Percentiles rank a stretch among this genome's conserved stretches.
These are phyloP conservation scores for Nigrograna mackinnonii DNA, from an alignment of 2,329 filamentous ascomycete species.

Conservation along the genomic window DNA sequence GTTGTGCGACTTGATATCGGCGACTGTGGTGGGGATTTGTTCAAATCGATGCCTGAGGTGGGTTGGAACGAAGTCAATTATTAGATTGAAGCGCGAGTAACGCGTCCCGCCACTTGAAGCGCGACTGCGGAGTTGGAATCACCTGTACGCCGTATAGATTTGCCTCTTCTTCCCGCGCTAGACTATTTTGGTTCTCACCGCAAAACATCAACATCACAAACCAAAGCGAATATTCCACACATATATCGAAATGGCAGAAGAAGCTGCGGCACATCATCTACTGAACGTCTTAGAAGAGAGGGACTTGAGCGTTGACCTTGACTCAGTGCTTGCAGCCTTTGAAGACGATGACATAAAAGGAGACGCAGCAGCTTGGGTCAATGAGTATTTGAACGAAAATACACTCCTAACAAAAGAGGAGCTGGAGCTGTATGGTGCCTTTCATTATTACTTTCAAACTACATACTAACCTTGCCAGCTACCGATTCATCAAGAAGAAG, in stretches of 20 bases:
- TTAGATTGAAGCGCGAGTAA: slow-evolving; percentile 4
- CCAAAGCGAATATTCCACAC: too few relatives aligned
- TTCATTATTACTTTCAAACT: too few relatives aligned
- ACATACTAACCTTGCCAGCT: too few relatives aligned
- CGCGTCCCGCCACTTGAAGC: slow-evolving; percentile 26
- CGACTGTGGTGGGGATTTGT: too few relatives aligned
- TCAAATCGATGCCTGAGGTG: not conserved
- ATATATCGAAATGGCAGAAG: slow-evolving; percentile 40
- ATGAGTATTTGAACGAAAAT: slow-evolving; percentile 49
- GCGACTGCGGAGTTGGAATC: slow-evolving; percentile 32
- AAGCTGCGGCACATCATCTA: slow-evolving; percentile 44
- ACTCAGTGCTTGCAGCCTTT: slow-evolving; percentile 54
- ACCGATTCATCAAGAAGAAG: slow-evolving; percentile 36
- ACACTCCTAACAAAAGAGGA: slow-evolving; percentile 55
- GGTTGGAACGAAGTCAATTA: slow-evolving; percentile 1
- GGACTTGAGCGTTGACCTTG: slow-evolving; percentile 46
- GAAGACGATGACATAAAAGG: slow-evolving; percentile 45
- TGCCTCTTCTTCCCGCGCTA: not conserved
- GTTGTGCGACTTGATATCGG: too few relatives aligned
- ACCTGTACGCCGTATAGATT: slow-evolving; percentile 13
- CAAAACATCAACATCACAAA: slow-evolving; percentile 16
- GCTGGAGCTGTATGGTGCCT: slow-evolving; percentile 45
- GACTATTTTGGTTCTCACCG: not conserved
- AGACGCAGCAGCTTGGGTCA: slow-evolving; percentile 49
- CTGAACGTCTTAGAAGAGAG: slow-evolving; percentile 50